A percentile compares a stretch with the other conserved stretches of the same genome.
Evolutionary conservation across 2,329 filamentous ascomycete species (phyloP).

Genomic region (Fusarium multiceps): DNA sequence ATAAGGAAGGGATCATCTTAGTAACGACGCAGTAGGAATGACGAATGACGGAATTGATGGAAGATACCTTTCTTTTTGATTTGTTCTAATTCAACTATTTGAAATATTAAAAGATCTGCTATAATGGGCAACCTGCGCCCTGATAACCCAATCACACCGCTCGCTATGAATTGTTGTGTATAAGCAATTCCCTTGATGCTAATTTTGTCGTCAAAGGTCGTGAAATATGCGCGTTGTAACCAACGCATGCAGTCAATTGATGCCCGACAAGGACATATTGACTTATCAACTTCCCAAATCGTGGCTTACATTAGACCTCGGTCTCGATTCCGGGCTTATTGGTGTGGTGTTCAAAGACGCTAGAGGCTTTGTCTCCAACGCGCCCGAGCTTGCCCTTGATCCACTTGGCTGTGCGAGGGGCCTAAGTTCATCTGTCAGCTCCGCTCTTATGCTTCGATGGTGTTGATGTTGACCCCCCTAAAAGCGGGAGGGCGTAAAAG

Average conservation of each 20-base stretch:
- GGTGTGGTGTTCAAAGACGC: constrained; percentile 68
- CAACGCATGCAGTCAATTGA: neutral
- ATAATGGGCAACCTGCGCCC: neutral
- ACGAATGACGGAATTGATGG: constrained; percentile 32
- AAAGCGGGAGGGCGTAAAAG: constrained; percentile 14
- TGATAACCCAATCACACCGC: constrained; percentile 12
- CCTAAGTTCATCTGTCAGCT: constrained; percentile 43
- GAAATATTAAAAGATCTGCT: constrained; percentile 5
- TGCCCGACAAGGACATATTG: neutral
- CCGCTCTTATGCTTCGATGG: neutral
- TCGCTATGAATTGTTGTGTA: constrained; percentile 16
- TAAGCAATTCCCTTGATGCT: neutral
- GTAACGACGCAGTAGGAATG: constrained; percentile 29
- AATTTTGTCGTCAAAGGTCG: neutral
- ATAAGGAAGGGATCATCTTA: constrained; percentile 7
- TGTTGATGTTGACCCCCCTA: constrained; percentile 5
- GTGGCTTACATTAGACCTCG: constrained; percentile 65
- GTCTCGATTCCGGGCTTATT: constrained; percentile 73
- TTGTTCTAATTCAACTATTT: constrained; percentile 19
- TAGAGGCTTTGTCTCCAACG: constrained; percentile 68
- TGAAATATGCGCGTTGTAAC: neutral
- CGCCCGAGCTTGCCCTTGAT: constrained; percentile 64
- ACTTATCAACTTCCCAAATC: constrained; percentile 5
- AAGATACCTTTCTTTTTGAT: constrained; percentile 34
- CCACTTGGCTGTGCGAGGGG: constrained; percentile 61